A percentile compares a stretch with the other conserved stretches of the same genome.
Conservation (phyloP, 2,329 filamentous ascomycete genomes). For the Monosporascus sp. region DNA sequence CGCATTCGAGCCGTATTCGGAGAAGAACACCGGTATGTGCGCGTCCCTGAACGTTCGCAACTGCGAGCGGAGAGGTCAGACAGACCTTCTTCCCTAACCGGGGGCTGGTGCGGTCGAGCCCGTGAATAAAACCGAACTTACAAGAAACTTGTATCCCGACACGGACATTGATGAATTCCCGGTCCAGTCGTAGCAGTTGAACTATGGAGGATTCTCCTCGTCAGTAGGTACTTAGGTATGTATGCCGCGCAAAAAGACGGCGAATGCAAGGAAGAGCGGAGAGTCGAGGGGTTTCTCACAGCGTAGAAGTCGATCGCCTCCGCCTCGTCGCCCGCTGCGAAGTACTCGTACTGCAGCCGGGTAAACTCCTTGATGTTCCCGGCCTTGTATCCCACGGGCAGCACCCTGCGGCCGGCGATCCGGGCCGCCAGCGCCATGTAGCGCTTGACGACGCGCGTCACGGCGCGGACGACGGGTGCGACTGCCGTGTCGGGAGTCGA, state of each 20-base stretch:
- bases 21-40: constrained; percentile 48
- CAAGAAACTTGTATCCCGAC: constrained; percentile 3
- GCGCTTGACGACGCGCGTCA: constrained; percentile 21
- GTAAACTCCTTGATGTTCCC: not conserved
- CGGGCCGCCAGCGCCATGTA: constrained; percentile 16
- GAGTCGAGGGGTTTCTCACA: constrained; percentile 1
- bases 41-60: constrained; percentile 2
- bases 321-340: constrained; percentile 7
- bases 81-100: not conserved
- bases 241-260: no score
- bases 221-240: no score
- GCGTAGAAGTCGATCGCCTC: constrained; percentile 15
- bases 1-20: constrained; percentile 52
- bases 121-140: not conserved
- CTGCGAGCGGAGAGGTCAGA: not conserved
- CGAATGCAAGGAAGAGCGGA: not conserved
- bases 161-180: constrained; percentile 2
- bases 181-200: constrained; percentile 10
- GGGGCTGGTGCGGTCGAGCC: not conserved
- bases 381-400: constrained; percentile 14
- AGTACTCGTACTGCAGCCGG: constrained; percentile 14
- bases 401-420: constrained; percentile 2
- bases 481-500: constrained; percentile 1
- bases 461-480: constrained; percentile 16
- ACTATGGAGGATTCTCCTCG: constrained; percentile 3